Evolutionary conservation across 345 rosid genomes (phyloP).

Genomic region (Eucalyptus erythrocorys): DNA sequence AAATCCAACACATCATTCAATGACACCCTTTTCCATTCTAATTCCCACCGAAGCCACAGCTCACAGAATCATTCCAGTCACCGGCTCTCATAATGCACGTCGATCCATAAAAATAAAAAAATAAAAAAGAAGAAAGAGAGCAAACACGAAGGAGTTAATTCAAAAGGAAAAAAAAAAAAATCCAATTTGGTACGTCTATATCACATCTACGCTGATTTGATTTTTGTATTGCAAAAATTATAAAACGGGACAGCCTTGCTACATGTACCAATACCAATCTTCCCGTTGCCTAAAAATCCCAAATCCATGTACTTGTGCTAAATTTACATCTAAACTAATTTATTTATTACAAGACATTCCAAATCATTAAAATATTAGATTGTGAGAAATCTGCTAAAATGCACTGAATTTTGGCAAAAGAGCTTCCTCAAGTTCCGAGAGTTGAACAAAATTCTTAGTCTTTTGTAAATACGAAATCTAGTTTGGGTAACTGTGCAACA

Average conservation of each 20-base stretch:
- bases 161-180: not conserved
- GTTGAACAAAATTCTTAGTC: not conserved
- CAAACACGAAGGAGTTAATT: not conserved
- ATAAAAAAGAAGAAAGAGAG: not conserved
- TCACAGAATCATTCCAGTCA: not conserved
- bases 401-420: not conserved
- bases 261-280: not conserved
- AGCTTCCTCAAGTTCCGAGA: not conserved
- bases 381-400: not conserved
- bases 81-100: not conserved
- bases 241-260: no score
- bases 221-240: not conserved
- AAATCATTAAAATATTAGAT: not conserved
- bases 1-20: not conserved
- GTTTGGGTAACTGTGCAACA: not conserved
- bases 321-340: not conserved
- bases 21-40: not conserved
- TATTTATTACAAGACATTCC: not conserved
- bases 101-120: not conserved
- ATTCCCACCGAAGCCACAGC: not conserved
- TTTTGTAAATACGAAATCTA: not conserved
- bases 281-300: not conserved
- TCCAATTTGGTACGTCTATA: not conserved
- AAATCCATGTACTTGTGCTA: accelerated
- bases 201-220: accelerated